These are phyloP conservation scores for Euphorbia lathyris DNA, from an alignment of 345 rosid genomes.

Conservation along the genomic window DNA sequence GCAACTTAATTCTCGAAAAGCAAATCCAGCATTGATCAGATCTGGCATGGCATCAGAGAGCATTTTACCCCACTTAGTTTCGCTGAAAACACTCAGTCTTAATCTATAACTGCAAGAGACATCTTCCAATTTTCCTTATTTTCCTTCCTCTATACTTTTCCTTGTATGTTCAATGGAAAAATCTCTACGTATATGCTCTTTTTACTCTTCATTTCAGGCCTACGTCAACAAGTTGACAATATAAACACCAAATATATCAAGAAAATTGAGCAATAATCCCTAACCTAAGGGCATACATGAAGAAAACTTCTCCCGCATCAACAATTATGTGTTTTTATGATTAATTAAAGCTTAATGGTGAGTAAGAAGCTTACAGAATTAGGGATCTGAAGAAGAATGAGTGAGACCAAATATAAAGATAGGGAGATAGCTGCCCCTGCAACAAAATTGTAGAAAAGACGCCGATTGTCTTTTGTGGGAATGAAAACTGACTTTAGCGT, in stretches of 20 bases:
- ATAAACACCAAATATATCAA: background rate
- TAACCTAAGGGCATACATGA: no score
- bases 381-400: constrained; percentile 78
- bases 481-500: constrained; percentile 64
- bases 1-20: background rate
- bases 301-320: background rate
- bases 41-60: constrained; percentile 15
- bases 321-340: background rate
- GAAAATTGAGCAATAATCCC: background rate
- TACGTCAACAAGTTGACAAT: constrained; percentile 10
- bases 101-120: constrained; percentile 8
- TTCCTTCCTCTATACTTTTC: constrained; percentile 13
- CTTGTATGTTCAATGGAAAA: constrained; percentile 16
- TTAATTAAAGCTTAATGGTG: background rate
- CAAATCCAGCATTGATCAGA: constrained; percentile 15
- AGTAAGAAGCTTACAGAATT: constrained; percentile 47
- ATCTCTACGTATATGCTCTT: background rate
- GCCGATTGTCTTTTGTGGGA: constrained; percentile 69
- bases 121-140: constrained; percentile 28
- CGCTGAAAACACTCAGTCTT: constrained; percentile 14
- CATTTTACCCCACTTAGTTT: constrained; percentile 15
- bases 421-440: constrained; percentile 63
- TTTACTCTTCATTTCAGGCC: constrained; percentile 26
- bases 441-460: constrained; percentile 54
- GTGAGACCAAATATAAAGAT: constrained; percentile 55